phyloP scores from a whole-genome alignment of 306 rosid species.

The Alnus glutinosa region DNA sequence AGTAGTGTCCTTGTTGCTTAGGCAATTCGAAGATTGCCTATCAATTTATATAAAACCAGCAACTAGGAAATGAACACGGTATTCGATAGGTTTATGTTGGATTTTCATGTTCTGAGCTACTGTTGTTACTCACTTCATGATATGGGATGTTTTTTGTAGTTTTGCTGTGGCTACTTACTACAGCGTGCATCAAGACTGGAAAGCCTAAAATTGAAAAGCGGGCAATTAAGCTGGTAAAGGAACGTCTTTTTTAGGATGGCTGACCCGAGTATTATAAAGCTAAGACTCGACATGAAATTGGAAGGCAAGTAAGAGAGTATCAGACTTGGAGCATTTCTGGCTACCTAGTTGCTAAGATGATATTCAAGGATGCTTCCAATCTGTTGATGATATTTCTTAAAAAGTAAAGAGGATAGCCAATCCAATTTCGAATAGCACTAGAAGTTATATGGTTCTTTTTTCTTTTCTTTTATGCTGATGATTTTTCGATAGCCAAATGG shows the following conservation, averaged over 20 bases:
- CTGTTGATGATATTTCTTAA: conserved; percentile 11
- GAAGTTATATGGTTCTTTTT: no score
- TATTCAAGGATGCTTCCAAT: conserved; percentile 21
- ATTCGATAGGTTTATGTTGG: no score
- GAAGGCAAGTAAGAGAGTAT: conserved; percentile 23
- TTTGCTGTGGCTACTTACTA: conserved; percentile 29
- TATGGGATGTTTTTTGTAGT: conserved; percentile 8
- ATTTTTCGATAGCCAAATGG: no score
- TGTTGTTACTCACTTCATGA: no score
- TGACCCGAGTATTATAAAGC: conserved; percentile 36
- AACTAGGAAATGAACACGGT: no score
- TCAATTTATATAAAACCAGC: no score
- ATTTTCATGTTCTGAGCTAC: no score
- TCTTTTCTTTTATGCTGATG: no score
- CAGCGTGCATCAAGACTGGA: conserved; percentile 25
- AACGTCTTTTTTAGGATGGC: conserved; percentile 23
- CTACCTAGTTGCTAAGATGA: conserved; percentile 27
- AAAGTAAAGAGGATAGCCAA: conserved; percentile 11
- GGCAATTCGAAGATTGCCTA: no score
- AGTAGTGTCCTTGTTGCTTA: no score
- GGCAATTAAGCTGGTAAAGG: conserved; percentile 27
- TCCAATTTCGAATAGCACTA: conserved; percentile 1
- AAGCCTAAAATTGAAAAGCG: conserved; percentile 15
- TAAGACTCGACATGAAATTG: conserved; percentile 20
- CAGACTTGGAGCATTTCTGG: conserved; percentile 28